Base-by-base conservation (phyloP, 176 grass and related monocot species). In the Cocos nucifera region DNA sequence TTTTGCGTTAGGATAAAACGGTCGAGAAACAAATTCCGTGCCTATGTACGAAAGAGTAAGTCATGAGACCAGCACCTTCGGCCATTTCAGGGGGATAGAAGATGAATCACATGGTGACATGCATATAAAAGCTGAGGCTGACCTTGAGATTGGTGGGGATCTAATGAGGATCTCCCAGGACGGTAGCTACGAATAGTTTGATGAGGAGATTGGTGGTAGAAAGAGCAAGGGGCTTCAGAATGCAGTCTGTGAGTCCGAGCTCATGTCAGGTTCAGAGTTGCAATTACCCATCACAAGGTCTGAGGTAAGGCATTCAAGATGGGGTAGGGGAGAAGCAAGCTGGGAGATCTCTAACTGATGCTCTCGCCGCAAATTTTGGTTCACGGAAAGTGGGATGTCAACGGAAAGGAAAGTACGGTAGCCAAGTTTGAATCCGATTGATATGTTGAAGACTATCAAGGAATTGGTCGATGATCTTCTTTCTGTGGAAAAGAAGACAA, bases 61-160 rank as follows among this genome's bases (percentile, higher is more conserved):
- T 60, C 17, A 63, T 54, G 69, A 78, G 54, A 55, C 60, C 78
- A 19, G 84, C 75, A 15, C 69, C 70, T 29, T 80, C 63, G 79
- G 72, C 63, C 75, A 75, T 51, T 59, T 48, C 7, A 54, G 56
- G 50, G 69, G 88, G 29, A 72, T 84, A 8, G 84, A 95, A 75
- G 80, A 95, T 15, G 75, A 70, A 50, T 62, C 69, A 17, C 44
- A 56, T 64, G 73, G 87, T 15, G 73, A 78, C 20, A 78, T 77
- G 66, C 83, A 84, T 63, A 74, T 79, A 16, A 98, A 98, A 79
- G 84, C 88, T 24, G 93, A 98, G 70, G 87, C 92, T 59, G 93
- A 98, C 63, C 80, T 88, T 69, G 87, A 98, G 64, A 92, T 98
- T 49, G 88, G 84, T 19, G 78, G 69, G 9, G 84, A 98, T 80